Evolutionary conservation across 306 rosid species (phyloP), one percentile per base, ranked within the genome.

Genomic region (Casuarina glauca): DNA sequence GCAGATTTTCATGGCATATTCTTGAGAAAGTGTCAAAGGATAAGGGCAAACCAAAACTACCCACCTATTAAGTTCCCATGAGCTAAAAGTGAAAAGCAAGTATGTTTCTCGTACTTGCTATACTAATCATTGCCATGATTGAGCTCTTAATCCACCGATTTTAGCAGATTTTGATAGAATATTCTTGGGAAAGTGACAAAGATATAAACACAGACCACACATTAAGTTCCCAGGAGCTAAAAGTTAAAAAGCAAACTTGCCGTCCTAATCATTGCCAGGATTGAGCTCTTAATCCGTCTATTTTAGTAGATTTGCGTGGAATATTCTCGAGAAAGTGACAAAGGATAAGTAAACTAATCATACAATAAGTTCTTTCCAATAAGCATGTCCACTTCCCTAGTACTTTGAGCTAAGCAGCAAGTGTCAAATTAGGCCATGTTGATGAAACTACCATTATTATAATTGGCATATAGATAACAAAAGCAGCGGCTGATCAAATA

Each of bases 381-480:
- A 76, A 84, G 89, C 78, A 71, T 87, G 91, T 74, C 86, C 26
- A 62, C 61, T 38, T 44, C 80, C 81, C 86, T 82, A 68, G 62
- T 45, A 0, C 20, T 76, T 84, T 77, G 12, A 72, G 71, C 82
- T 53, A 46, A 69, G 75, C 10, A 46, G 8, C 48, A 1, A 64
- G 70, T 12, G 76, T 50, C 68, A 70, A 54, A 81, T 20, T 70
- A 72, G 36, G 66, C 57, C 83, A 41, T 38, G 74, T 72, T 64
- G 58, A 63, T 71, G 75, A 70, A 78, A 69, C 74, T 72, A 45
- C 54, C 64, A 43, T 60, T 76, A 77, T 63, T 53, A 77, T 48
- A 67, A 76, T 62, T 43, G 32, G 36, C 78, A 51, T 64, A 79
- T 69, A 72, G 48, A 44, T 9, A 46, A 75, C 82, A 80, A 54